phyloP scores from a whole-genome alignment of 2,329 filamentous ascomycete genomes.

The Beauveria sp. region DNA sequence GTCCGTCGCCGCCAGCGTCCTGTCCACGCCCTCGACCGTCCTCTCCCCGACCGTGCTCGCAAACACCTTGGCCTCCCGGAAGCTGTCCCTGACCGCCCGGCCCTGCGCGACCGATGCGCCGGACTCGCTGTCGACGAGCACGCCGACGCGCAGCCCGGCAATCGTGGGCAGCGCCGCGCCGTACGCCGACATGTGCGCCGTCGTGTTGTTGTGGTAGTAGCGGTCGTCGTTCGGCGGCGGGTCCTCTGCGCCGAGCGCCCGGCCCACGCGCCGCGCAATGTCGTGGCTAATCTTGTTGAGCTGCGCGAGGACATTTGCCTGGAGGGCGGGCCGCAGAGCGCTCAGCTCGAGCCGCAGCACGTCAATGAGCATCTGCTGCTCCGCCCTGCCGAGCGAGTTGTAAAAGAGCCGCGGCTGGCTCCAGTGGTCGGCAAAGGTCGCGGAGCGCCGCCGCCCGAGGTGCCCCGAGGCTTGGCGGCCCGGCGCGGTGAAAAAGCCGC shows the following conservation, averaged over 20 bases:
- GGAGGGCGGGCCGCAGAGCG: conserved; percentile 51
- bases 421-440: conserved; percentile 65
- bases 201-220: conserved; percentile 64
- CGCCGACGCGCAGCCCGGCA: conserved; percentile 55
- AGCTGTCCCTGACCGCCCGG: conserved; percentile 37
- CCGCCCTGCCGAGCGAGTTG: conserved; percentile 58
- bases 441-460: conserved; percentile 50
- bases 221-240: conserved; percentile 49
- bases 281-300: conserved; percentile 63
- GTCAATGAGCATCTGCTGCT: conserved; percentile 66
- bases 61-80: conserved; percentile 44
- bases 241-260: conserved; percentile 49
- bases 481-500: conserved; percentile 64
- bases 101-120: conserved; percentile 40
- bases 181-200: conserved; percentile 52
- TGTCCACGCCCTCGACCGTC: conserved; percentile 45
- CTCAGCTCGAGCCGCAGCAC: conserved; percentile 65
- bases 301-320: conserved; percentile 58
- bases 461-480: conserved; percentile 42
- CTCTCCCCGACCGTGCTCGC: conserved; percentile 54
- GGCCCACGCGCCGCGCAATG: conserved; percentile 56
- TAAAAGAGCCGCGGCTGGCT: conserved; percentile 65
- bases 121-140: conserved; percentile 43
- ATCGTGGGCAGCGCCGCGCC: conserved; percentile 50
- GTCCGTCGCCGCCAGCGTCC: conserved; percentile 58